Evolutionary conservation across 371 early-diverging fungal species (phyloP), one percentile per base, ranked within the genome.

Genomic region (Mucor velutinosus): DNA sequence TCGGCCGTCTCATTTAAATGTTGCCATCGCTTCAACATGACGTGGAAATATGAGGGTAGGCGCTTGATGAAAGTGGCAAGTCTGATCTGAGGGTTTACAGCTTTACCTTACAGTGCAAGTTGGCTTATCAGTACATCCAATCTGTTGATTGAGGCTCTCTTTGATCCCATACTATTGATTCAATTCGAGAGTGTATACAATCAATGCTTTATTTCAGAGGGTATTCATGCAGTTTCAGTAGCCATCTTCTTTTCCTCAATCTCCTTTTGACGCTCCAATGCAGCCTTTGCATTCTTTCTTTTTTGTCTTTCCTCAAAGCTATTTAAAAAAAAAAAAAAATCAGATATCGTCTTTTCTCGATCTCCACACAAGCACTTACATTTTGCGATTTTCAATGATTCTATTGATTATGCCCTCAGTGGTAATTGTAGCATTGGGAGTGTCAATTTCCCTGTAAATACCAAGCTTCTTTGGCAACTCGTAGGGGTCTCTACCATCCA

Each of bases 391-490:
- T 35, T 87, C 89, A 65, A 97, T 90, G 74, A 97, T 95, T 64
- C 97, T 89, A 60, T 88, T 82, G 70, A 97, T 92, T 64, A 97
- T 95, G 4, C 87, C 84, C 43, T 91, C 86, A 19, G 97, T 95
- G 12, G 95, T 94, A 59, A 95, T 83, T 58, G 89, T 85, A 55
- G 88, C 84, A 41, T 86, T 81, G 27, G 91, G 89, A 47, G 93
- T 90, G 37, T 89, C 88, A 51, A 95, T 89, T 74, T 92, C 90
- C 39, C 71, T 75, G 74, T 90, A 94, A 63, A 95, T 91, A 49
- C 87, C 90, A 23, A 85, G 78, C 58, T 85, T 65, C 75, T 91
- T 94, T 66, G 94, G 91, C 58, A 94, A 73, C 79, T 75, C 81
- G 76, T 96, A 96, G n/a, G 96, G 95, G 73, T 97, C 94, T 41